A percentile compares a stretch with the other conserved stretches of the same genome.
These are phyloP conservation scores for Linderniella brevidens DNA, from an alignment of 257 asterid species.

Conservation along the genomic window DNA sequence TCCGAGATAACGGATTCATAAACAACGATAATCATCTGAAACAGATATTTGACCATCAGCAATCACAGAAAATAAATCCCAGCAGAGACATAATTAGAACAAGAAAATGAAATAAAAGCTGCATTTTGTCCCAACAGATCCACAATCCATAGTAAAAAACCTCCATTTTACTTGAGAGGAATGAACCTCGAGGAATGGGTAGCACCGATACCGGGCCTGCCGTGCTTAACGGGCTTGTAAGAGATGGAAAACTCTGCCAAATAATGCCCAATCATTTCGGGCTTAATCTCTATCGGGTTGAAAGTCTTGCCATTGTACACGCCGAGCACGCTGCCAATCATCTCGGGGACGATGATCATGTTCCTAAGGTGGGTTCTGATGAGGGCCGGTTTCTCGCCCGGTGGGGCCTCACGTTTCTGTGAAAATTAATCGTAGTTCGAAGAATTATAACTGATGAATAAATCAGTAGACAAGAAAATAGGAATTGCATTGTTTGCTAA, in stretches of 20 bases:
- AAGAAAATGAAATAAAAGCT: background rate
- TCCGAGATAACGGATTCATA: too few relatives aligned
- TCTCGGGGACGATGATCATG: constrained; percentile 81
- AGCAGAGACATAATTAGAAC: background rate
- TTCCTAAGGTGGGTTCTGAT: constrained; percentile 67
- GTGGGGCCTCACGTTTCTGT: constrained; percentile 60
- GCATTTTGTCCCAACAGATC: background rate
- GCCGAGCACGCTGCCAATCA: constrained; percentile 78
- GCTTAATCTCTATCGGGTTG: constrained; percentile 73
- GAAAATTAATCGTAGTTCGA: background rate
- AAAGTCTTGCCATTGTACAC: constrained; percentile 74
- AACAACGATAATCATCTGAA: too few relatives aligned
- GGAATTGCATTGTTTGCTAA: too few relatives aligned
- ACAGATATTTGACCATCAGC: too few relatives aligned
- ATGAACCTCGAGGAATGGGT: constrained; percentile 74
- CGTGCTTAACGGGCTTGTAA: constrained; percentile 84
- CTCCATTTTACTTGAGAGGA: constrained; percentile 40
- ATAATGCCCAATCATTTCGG: constrained; percentile 78
- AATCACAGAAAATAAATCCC: too few relatives aligned
- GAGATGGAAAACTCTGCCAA: constrained; percentile 76
- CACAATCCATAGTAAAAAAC: background rate
- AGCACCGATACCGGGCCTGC: constrained; percentile 86
- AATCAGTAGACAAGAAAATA: too few relatives aligned
- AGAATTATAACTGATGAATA: too few relatives aligned
- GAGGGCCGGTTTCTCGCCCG: constrained; percentile 69